These are phyloP conservation scores for Backusella mclennaniae DNA, from an alignment of 192 early-diverging fungal genomes.

Conservation along the genomic window DNA sequence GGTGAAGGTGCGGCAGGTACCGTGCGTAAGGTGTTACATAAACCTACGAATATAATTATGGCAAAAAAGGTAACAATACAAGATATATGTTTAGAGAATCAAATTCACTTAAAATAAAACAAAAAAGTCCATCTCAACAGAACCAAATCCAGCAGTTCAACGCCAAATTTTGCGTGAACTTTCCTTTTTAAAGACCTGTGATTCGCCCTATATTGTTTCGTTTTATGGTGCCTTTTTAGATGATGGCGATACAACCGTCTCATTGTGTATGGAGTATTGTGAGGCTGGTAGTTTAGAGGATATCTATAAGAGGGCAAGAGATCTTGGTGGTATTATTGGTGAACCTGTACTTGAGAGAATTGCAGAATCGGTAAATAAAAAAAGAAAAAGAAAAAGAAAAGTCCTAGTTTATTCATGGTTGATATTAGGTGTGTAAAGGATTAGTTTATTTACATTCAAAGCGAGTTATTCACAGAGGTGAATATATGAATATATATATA, in stretches of 20 bases:
- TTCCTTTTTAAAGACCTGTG: slow-evolving; percentile 83
- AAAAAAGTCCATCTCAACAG: slow-evolving; percentile 57
- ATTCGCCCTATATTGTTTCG: slow-evolving; percentile 90
- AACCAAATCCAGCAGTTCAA: slow-evolving; percentile 65
- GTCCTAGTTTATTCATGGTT: not conserved
- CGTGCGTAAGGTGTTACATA: slow-evolving; percentile 83
- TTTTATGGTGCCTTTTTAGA: slow-evolving; percentile 92
- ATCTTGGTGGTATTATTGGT: slow-evolving; percentile 74
- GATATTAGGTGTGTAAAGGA: slow-evolving; percentile 68
- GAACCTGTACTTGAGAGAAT: slow-evolving; percentile 90
- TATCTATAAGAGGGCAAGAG: slow-evolving; percentile 76
- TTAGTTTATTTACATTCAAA: slow-evolving; percentile 87
- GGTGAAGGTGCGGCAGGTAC: slow-evolving; percentile 91
- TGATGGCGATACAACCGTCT: slow-evolving; percentile 75
- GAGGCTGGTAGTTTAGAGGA: slow-evolving; percentile 90
- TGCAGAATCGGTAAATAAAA: slow-evolving; percentile 62
- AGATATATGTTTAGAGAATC: not conserved
- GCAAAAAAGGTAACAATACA: slow-evolving; percentile 82
- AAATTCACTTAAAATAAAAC: not conserved
- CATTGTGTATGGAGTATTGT: slow-evolving; percentile 98
- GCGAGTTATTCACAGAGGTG: slow-evolving; percentile 91
- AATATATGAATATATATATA: not conserved
- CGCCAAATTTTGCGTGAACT: slow-evolving; percentile 91
- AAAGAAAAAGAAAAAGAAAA: not conserved
- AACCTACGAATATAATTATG: slow-evolving; percentile 78